phyloP scores from a whole-genome alignment of 1,284 basidiomycete species.

The Marasmius sp. region DNA sequence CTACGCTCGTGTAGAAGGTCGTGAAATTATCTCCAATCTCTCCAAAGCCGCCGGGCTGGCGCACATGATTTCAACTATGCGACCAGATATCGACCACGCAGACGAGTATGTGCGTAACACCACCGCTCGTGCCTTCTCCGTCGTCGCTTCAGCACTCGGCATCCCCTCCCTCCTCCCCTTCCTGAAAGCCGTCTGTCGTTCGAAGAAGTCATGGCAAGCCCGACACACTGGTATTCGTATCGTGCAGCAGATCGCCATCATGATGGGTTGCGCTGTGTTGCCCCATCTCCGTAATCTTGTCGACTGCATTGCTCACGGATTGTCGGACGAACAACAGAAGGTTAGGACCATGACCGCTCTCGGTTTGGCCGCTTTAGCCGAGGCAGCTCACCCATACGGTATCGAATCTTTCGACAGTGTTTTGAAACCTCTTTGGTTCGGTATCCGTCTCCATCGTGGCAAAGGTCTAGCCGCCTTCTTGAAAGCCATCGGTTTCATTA shows the following conservation, averaged over 20 bases:
- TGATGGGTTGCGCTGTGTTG: conserved; percentile 99
- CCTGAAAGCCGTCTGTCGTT: conserved; percentile 96
- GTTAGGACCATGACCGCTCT: conserved; percentile 99
- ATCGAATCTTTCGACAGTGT: conserved; percentile 99
- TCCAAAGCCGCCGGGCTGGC: conserved; percentile 98
- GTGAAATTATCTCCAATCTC: conserved; percentile 98
- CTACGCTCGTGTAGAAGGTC: conserved; percentile 98
- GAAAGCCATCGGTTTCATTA: conserved; percentile 99
- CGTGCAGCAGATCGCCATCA: conserved; percentile 99
- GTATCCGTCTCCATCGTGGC: conserved; percentile 96
- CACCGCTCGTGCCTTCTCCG: conserved; percentile 97
- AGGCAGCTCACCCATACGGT: conserved; percentile 97
- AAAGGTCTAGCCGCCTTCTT: conserved; percentile 98
- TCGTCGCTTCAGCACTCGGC: conserved; percentile 97
- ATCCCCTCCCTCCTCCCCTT: conserved; percentile 98
- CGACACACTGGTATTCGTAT: conserved; percentile 99
- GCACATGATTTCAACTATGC: conserved; percentile 99
- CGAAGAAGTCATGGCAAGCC: conserved; percentile 99
- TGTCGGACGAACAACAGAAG: conserved; percentile 98
- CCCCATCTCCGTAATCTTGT: conserved; percentile 97
- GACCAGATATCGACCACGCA: conserved; percentile 98
- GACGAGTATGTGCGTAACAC: conserved; percentile 99
- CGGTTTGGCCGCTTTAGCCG: conserved; percentile 93
- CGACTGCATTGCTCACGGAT: conserved; percentile 93
- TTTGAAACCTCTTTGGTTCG: conserved; percentile 96